These are phyloP conservation scores for Leptomonas pyrrhocoris DNA, from an alignment of 208 protist genomes.

Conservation along the genomic window DNA sequence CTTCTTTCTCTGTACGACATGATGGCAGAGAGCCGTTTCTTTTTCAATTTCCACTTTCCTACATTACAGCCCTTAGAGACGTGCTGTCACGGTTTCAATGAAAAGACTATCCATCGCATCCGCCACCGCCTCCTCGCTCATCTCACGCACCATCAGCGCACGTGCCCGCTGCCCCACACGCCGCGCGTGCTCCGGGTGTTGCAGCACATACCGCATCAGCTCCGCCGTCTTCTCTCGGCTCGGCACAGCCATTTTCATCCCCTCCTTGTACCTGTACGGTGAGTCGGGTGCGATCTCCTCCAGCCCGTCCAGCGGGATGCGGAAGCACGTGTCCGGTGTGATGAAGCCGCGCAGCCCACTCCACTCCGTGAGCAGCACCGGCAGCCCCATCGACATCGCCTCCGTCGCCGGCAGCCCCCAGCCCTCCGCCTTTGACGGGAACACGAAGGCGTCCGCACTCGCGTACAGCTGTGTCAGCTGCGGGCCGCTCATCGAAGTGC, in stretches of 20 bases:
- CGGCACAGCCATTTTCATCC: slow-evolving; percentile 45
- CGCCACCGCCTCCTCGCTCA: too few relatives aligned
- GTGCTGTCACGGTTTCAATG: too few relatives aligned
- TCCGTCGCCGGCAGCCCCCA: slow-evolving; percentile 59
- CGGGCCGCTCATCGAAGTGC: not conserved
- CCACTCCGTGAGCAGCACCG: slow-evolving; percentile 51
- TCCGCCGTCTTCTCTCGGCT: slow-evolving; percentile 31
- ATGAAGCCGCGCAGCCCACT: too few relatives aligned
- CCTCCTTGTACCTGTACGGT: slow-evolving; percentile 26
- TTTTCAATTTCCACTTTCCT: slow-evolving; percentile 34
- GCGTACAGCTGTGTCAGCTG: slow-evolving; percentile 71
- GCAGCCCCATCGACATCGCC: slow-evolving; percentile 68
- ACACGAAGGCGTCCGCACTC: slow-evolving; percentile 69
- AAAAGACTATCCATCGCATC: too few relatives aligned
- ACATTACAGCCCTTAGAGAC: slow-evolving; percentile 28
- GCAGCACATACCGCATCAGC: slow-evolving; percentile 41
- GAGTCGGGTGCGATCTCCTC: too few relatives aligned
- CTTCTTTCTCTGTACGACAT: too few relatives aligned
- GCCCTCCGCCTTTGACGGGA: too few relatives aligned
- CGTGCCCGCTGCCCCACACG: too few relatives aligned
- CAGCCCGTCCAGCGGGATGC: too few relatives aligned
- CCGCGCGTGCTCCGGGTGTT: too few relatives aligned
- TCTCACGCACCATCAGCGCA: too few relatives aligned
- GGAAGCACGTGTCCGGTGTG: too few relatives aligned
- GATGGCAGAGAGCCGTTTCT: slow-evolving; percentile 49